Base-by-base conservation (phyloP, 1,284 basidiomycete genomes). In the Coniferiporia sulphurascens region DNA sequence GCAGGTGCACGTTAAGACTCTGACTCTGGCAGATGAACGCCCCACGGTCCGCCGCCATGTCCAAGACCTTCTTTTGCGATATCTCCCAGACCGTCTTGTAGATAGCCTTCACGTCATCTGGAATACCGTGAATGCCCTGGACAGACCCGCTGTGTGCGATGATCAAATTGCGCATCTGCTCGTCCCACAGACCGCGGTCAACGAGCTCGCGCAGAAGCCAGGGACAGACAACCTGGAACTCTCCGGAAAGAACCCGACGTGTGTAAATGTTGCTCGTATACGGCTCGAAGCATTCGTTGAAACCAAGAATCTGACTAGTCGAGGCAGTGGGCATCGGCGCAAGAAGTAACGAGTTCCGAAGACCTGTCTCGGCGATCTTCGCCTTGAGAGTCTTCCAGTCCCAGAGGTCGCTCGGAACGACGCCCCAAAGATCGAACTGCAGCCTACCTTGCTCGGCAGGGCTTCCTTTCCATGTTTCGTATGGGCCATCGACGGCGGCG, bases 61-160 rank as follows among this genome's bases (percentile, higher is more conserved):
- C 97, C 62, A 99, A 88, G 67, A 99, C 89, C 68, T 92, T 94
- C 89, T 98, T 98, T 79, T 99, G 97, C 60, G 86, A 90, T 73
- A 99, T 97, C 79, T 99, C 97, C 97, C 97, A 99, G 51, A 98
- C 95, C 9, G 95, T 98, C 80, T 96, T 97, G 84, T 97, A 98
- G 74, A 98, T 93, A 4, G 91, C 89, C 79, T 98, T 97, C 76
- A 96, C 80, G 64, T 96, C 86, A 63, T 86, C 87, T 1, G 95
- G 95, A 66, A 98, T 93, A 58, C 71, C 80, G 44, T 88, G 83
- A 68, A 96, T 93, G 72, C 88, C 92, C 73, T 98, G 96, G 58
- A 99, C 83, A 12, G 95, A 98, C 48, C 95, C 96, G 69, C 95
- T 91, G 76, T 97, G 90, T 7, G 97, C 97, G 66, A 99, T 99